These are phyloP conservation scores for Colletotrichum noveboracense DNA, from an alignment of 2,329 filamentous ascomycete species.

Conservation along the genomic window DNA sequence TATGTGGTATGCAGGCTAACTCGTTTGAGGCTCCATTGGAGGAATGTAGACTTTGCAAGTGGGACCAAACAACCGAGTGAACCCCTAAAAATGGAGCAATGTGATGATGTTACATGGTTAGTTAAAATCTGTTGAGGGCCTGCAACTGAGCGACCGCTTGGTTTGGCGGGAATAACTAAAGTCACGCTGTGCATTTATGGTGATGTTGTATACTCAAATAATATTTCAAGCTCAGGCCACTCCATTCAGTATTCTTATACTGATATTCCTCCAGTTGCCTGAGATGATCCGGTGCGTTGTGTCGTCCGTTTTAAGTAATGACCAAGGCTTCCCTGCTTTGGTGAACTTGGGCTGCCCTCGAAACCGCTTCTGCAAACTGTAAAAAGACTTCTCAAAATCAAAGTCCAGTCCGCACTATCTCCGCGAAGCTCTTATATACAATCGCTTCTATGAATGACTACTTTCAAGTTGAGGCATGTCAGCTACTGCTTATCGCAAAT, in stretches of 20 bases:
- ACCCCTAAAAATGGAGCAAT: not conserved
- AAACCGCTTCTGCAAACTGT: not conserved
- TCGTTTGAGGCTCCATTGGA: not conserved
- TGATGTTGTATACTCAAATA: not conserved
- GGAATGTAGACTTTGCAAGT: not conserved
- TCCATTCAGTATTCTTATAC: not conserved
- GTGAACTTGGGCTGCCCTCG: not conserved
- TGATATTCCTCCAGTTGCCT: not conserved
- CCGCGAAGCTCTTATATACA: not conserved
- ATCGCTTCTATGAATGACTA: not conserved
- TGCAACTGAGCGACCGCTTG: not conserved
- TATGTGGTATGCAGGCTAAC: not conserved
- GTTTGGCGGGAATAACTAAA: not conserved
- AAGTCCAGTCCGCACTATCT: not conserved
- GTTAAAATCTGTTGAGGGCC: accelerated
- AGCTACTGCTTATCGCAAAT: not conserved
- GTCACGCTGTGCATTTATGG: not conserved
- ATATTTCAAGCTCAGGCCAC: not conserved
- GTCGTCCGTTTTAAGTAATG: not conserved
- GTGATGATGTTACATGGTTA: not conserved
- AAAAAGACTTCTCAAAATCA: not conserved
- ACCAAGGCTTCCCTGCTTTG: not conserved
- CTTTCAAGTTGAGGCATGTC: not conserved
- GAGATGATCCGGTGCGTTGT: not conserved
- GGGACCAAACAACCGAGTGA: not conserved